Evolutionary conservation across 768 basidiomycete species (phyloP), one percentile per base, ranked within the genome.

Genomic region (Erythrobasidium yunnanense): DNA sequence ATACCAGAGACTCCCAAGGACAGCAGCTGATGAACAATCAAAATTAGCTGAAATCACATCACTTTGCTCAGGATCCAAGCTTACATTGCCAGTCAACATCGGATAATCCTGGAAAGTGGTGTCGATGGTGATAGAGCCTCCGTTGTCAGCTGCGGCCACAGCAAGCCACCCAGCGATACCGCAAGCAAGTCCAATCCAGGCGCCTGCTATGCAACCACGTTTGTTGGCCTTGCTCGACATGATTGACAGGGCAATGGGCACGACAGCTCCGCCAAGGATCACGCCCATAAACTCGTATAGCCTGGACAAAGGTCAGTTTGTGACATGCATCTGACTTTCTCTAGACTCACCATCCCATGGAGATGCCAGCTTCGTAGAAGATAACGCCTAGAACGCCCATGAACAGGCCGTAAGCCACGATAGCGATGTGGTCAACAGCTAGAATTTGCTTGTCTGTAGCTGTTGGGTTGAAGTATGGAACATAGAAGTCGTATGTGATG

Each of bases 61-160:
- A n/a, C n/a, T n/a, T n/a, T n/a, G n/a, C n/a, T n/a, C n/a, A n/a
- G n/a, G n/a, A n/a, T n/a, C n/a, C n/a, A n/a, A n/a, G n/a, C n/a
- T n/a, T n/a, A n/a, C n/a, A 76, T 92, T 91, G 1, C 91, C 91
- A 0, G 88, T 85, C 17, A 95, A 80, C 89, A 95, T 92, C 0
- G 65, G 49, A 63, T 79, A 79, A 74, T 83, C 81, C 20, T 78
- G 20, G 15, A 53, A 46, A 1, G 66, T 67, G 1, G 65, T 70
- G 60, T 75, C 80, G 32, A 93, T 86, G 65, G 83, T 86, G 73
- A 95, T 82, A 11, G 81, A 80, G 1, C 84, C 83, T 57, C 77
- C 79, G 75, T 92, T 88, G 42, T 89, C 78, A 11, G 79, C 78
- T 22, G 83, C 78, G 0, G 90, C 88, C 1, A 87, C 83, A 23